Evolutionary conservation across 2,329 filamentous ascomycete species (phyloP).

Genomic region (Alternaria gansuensis): DNA sequence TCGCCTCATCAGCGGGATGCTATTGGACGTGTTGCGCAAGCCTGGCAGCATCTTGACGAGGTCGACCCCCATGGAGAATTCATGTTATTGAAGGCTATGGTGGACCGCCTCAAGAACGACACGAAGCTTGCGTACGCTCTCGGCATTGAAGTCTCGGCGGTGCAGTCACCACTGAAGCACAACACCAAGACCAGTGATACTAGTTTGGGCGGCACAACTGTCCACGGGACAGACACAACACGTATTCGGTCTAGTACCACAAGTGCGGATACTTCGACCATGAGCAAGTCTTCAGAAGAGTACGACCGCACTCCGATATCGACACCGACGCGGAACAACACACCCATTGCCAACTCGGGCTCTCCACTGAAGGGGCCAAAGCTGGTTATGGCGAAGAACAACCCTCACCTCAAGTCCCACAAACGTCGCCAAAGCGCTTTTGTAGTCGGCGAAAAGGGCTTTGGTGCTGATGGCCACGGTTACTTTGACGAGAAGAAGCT

Average conservation of each 20-base stretch:
- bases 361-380: slow-evolving; percentile 67
- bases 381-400: slow-evolving; percentile 79
- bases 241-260: slow-evolving; percentile 47
- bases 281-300: slow-evolving; percentile 36
- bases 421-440: slow-evolving; percentile 63
- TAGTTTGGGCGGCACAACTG: slow-evolving; percentile 47
- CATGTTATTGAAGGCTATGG: slow-evolving; percentile 79
- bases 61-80: slow-evolving; percentile 91
- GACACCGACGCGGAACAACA: slow-evolving; percentile 34
- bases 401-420: slow-evolving; percentile 82
- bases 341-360: slow-evolving; percentile 44
- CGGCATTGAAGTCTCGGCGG: slow-evolving; percentile 49
- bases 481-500: slow-evolving; percentile 60
- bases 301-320: slow-evolving; percentile 29
- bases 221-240: slow-evolving; percentile 47
- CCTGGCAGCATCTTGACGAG: slow-evolving; percentile 83
- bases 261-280: slow-evolving; percentile 24
- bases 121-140: slow-evolving; percentile 66
- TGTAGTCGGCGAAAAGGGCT: slow-evolving; percentile 55
- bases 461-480: slow-evolving; percentile 52
- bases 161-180: slow-evolving; percentile 40
- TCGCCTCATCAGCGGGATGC: slow-evolving; percentile 80
- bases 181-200: slow-evolving; percentile 46
- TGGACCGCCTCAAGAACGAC: slow-evolving; percentile 76
- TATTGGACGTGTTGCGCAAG: slow-evolving; percentile 81